Base-by-base conservation (phyloP, 768 basidiomycete genomes). In the Pholiota molesta region DNA sequence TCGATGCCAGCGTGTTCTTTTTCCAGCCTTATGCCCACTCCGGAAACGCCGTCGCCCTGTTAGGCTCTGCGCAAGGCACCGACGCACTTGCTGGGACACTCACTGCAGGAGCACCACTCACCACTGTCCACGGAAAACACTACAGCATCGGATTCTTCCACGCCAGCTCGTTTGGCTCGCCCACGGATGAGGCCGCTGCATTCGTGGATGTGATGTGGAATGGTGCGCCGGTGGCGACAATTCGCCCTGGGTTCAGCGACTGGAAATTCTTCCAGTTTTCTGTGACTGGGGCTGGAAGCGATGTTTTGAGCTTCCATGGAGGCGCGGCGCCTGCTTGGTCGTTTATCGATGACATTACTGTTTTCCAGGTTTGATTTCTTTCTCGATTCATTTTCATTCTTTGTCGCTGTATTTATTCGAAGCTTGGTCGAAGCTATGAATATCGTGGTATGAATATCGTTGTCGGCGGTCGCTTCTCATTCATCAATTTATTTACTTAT, bases 241-340 rank as follows among this genome's bases (percentile, higher is more conserved):
- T 76, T 2, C 68, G 29, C 6, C 69, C 77, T 0, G 80, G 79
- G 0, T 80, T 73, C 62, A 64, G 64, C 29, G 39, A 64, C 5
- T 83, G 77, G 75, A 72, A 67, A 26, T 78, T 72, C 62, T 74
- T 73, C 59, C 66, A 76, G 49, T 71, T 74, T 37, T 29, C 55
- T 0, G 81, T 79, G 8, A 67, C 66, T 2, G 80, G 69, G 2
- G 62, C 55, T 10, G 78, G 79, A 5, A 69, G 65, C 33, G 79
- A 80, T 62, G 63, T 68, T 3, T 65, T 80, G 28, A 69, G 72
- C 1, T 76, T 80, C 68, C 70, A 68, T 44, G 81, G 81, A 10
- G 81, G 80, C 0, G 67, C 65, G 9, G 79, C 80, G 14, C 80
- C 81, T 2, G 77, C 79, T 16, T 83, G 78, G 78, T 73, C 75